Conservation (phyloP, 345 rosid genomes). For the Populus deltoides region DNA sequence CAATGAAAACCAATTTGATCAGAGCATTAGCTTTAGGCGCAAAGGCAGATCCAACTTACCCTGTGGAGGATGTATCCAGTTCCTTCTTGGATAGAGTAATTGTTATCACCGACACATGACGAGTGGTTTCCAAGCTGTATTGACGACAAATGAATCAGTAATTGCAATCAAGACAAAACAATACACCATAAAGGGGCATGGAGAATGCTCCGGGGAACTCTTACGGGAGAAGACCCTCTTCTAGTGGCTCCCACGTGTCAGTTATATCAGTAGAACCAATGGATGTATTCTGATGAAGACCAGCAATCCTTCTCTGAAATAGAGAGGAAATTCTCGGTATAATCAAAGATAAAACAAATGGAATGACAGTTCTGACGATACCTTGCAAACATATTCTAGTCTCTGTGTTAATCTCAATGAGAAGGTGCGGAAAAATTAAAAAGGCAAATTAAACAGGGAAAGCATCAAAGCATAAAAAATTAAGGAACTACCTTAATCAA, state of each 20-base stretch:
- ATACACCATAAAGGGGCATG: background rate
- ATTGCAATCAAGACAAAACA: background rate
- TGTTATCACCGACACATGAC: constrained; percentile 37
- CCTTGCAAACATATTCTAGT: background rate
- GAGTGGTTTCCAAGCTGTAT: constrained; percentile 36
- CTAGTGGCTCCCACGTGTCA: constrained; percentile 39
- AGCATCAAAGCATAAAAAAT: background rate
- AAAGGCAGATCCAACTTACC: constrained; percentile 14
- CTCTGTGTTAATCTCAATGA: background rate
- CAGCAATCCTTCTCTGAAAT: constrained; percentile 30
- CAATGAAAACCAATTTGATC: background rate
- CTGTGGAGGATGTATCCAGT: constrained; percentile 24
- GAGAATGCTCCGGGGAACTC: background rate
- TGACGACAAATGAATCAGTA: background rate
- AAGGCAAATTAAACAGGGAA: background rate
- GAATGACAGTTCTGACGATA: background rate
- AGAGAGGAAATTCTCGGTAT: background rate
- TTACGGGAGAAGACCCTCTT: constrained; percentile 41
- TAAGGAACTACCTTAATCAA: constrained; percentile 47
- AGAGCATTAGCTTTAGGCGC: background rate
- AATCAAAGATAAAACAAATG: background rate
- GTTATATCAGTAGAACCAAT: constrained; percentile 36
- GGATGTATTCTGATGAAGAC: constrained; percentile 31
- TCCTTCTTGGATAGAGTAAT: constrained; percentile 33
- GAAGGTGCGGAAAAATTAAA: background rate